Percentiles rank a stretch among this genome's conserved stretches.
phyloP scores from a whole-genome alignment of 2,329 filamentous ascomycete species.

The Apiospora saccharicola region DNA sequence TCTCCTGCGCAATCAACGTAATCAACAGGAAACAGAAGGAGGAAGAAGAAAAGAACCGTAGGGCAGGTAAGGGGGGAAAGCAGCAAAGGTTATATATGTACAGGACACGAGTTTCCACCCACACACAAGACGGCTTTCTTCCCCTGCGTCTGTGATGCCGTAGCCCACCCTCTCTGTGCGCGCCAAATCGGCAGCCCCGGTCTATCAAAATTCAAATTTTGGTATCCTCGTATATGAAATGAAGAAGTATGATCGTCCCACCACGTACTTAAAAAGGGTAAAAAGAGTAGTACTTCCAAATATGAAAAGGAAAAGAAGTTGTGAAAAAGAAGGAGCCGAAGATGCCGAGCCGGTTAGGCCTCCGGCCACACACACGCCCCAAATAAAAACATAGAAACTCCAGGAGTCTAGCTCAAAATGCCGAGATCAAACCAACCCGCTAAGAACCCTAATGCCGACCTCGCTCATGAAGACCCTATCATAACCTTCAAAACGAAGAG shows the following conservation, averaged over 20 bases:
- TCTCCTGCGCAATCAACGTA: slow-evolving; percentile 15
- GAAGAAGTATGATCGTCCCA: slow-evolving; percentile 23
- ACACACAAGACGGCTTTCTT: neutral
- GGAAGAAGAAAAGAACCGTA: slow-evolving; percentile 10
- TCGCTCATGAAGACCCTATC: slow-evolving; percentile 29
- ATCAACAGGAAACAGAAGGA: slow-evolving; percentile 19
- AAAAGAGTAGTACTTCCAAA: slow-evolving; percentile 22
- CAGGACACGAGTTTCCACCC: slow-evolving; percentile 26
- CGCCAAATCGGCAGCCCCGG: slow-evolving; percentile 22
- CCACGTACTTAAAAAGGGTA: slow-evolving; percentile 22
- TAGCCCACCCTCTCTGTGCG: slow-evolving; percentile 18
- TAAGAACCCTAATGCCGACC: slow-evolving; percentile 27
- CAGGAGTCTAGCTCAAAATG: slow-evolving; percentile 29
- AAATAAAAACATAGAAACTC: slow-evolving; percentile 23
- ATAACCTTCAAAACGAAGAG: slow-evolving; percentile 33
- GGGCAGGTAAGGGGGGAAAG: slow-evolving; percentile 25
- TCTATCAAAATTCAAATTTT: slow-evolving; percentile 30
- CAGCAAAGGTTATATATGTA: slow-evolving; percentile 26
- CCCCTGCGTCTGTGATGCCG: slow-evolving; percentile 8
- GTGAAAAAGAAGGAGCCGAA: slow-evolving; percentile 17
- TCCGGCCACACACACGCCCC: slow-evolving; percentile 7
- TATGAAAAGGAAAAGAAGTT: slow-evolving; percentile 26
- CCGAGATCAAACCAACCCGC: slow-evolving; percentile 33
- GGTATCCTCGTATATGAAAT: slow-evolving; percentile 30
- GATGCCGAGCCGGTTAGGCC: slow-evolving; percentile 21